phyloP scores from a whole-genome alignment of 768 basidiomycete species.

The Rhodotorula paludigena region DNA sequence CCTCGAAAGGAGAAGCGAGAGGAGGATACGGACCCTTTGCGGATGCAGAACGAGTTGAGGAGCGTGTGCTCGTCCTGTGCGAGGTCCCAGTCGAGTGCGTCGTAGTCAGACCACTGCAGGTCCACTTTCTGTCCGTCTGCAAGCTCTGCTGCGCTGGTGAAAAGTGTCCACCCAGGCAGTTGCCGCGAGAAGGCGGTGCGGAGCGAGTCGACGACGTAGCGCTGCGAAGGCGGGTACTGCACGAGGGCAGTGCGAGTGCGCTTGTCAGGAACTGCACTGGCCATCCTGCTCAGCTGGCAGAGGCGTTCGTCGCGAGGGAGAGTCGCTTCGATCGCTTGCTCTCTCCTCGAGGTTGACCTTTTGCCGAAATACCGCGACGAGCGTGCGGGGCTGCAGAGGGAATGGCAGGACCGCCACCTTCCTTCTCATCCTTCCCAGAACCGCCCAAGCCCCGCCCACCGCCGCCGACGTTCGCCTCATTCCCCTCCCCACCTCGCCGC shows the following conservation, averaged over 20 bases:
- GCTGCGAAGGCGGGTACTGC: conserved; percentile 17
- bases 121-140: not conserved
- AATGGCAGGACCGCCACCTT: conserved; percentile 12
- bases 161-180: conserved; percentile 4
- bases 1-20: not conserved
- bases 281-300: not conserved
- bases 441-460: not conserved
- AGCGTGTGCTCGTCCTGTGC: conserved; percentile 8
- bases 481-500: conserved; percentile 20
- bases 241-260: conserved; percentile 7
- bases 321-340: no score
- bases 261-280: not conserved
- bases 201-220: conserved; percentile 24
- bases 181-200: conserved; percentile 11
- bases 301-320: not conserved
- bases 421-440: conserved; percentile 29
- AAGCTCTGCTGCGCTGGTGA: conserved; percentile 4
- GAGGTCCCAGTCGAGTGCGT: conserved; percentile 33
- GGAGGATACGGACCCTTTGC: conserved; percentile 25
- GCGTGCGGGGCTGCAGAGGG: no score
- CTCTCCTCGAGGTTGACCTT: no score
- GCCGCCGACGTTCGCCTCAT: conserved; percentile 18
- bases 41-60: conserved; percentile 30
- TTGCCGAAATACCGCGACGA: no score
- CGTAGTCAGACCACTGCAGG: conserved; percentile 36